phyloP scores from a whole-genome alignment of 2,329 filamentous ascomycete species.

The Colletotrichum nymphaeae region DNA sequence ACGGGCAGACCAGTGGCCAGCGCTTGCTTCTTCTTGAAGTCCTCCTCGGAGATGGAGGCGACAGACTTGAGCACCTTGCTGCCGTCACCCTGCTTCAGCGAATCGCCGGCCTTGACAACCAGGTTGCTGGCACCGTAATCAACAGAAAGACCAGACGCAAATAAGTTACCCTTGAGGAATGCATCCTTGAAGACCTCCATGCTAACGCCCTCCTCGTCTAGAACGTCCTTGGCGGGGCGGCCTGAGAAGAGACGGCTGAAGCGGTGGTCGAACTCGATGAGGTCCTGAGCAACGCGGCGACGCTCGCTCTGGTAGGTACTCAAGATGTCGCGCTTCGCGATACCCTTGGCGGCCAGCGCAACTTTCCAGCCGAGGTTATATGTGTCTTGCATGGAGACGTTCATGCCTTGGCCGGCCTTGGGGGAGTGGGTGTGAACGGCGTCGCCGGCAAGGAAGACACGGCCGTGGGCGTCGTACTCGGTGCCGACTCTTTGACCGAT shows the following conservation, averaged over 20 bases:
- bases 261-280: conserved; percentile 70
- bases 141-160: conserved; percentile 62
- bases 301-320: conserved; percentile 64
- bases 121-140: conserved; percentile 68
- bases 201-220: conserved; percentile 70
- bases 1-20: conserved; percentile 56
- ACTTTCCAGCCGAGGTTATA: conserved; percentile 71
- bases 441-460: conserved; percentile 78
- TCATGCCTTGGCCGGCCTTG: conserved; percentile 79
- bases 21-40: conserved; percentile 28
- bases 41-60: conserved; percentile 44
- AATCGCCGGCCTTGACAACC: conserved; percentile 62
- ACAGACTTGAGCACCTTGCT: conserved; percentile 46
- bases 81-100: conserved; percentile 57
- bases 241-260: conserved; percentile 68
- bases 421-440: conserved; percentile 68
- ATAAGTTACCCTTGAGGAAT: conserved; percentile 70
- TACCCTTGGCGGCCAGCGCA: conserved; percentile 56
- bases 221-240: conserved; percentile 67
- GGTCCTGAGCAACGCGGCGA: conserved; percentile 66
- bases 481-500: conserved; percentile 74
- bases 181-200: conserved; percentile 72
- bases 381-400: conserved; percentile 76
- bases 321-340: conserved; percentile 55
- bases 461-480: conserved; percentile 64